phyloP scores from a whole-genome alignment of 352 stramenopile species.

The Globisporangium uncinulatum region DNA sequence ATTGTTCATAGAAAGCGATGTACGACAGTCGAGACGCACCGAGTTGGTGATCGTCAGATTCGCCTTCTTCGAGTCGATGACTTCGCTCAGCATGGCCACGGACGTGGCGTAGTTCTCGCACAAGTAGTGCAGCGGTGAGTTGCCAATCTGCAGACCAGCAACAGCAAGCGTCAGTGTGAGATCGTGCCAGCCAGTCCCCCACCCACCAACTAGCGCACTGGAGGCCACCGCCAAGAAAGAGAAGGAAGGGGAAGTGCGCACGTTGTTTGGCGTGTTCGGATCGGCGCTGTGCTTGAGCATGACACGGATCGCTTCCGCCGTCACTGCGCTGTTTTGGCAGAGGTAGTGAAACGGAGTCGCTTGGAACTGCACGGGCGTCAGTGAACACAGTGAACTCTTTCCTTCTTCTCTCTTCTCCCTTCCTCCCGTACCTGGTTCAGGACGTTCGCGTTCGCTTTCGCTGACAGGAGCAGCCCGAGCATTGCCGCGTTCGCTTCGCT shows the following conservation, averaged over 20 bases:
- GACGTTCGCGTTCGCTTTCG: conserved; percentile 45
- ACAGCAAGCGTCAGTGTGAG: conserved; percentile 1
- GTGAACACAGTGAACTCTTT: background rate
- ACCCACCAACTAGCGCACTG: background rate
- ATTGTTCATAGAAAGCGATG: background rate
- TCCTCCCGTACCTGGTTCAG: conserved; percentile 47
- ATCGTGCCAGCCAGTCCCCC: no score
- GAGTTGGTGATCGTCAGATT: conserved; percentile 68
- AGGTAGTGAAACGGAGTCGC: conserved; percentile 68
- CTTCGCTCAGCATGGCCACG: conserved; percentile 47
- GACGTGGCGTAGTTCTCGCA: conserved; percentile 64
- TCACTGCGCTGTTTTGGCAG: conserved; percentile 55
- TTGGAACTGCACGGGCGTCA: conserved; percentile 43
- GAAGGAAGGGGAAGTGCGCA: conserved; percentile 11
- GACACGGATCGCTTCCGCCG: conserved; percentile 28
- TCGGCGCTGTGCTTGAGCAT: conserved; percentile 60
- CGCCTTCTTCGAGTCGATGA: conserved; percentile 51
- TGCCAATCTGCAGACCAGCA: conserved; percentile 50
- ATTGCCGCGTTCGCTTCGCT: conserved; percentile 23
- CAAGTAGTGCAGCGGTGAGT: conserved; percentile 63
- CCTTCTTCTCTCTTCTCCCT: background rate
- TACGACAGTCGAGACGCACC: conserved; percentile 16
- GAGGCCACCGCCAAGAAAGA: background rate
- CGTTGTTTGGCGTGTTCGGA: conserved; percentile 73
- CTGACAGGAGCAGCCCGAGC: conserved; percentile 33